Evolutionary conservation across 2,329 filamentous ascomycete species (phyloP).

Genomic region (Talaromyces pinophilus): DNA sequence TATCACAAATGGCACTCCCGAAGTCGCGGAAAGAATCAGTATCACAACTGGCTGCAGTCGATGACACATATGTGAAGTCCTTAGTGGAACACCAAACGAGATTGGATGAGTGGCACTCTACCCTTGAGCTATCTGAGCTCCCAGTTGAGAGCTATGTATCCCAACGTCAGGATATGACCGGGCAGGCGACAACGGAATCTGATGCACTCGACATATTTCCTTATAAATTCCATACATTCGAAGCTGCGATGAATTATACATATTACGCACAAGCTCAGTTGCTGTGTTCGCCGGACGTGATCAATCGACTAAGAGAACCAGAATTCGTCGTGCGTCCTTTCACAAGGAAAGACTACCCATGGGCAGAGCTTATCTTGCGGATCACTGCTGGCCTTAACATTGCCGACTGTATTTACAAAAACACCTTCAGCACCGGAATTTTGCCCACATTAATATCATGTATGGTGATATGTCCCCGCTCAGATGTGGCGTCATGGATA

Average conservation of each 20-base stretch:
- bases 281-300: constrained; percentile 9
- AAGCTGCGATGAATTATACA: constrained; percentile 15
- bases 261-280: constrained; percentile 15
- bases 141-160: constrained; percentile 17
- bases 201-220: constrained; percentile 11
- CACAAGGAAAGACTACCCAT: constrained; percentile 14
- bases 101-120: constrained; percentile 18
- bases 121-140: constrained; percentile 17
- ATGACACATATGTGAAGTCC: constrained; percentile 8
- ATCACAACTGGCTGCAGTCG: constrained; percentile 11
- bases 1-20: constrained; percentile 13
- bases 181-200: not conserved
- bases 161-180: not conserved
- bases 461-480: constrained; percentile 12
- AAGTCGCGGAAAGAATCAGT: constrained; percentile 8
- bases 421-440: constrained; percentile 14
- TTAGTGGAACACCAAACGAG: not conserved
- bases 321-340: constrained; percentile 5
- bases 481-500: constrained; percentile 17
- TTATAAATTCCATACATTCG: constrained; percentile 14
- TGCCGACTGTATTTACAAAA: constrained; percentile 17
- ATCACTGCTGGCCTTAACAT: constrained; percentile 12
- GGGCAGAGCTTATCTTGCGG: constrained; percentile 14
- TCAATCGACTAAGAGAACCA: constrained; percentile 1
- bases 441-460: not conserved